Percentiles rank a stretch among this genome's conserved stretches.
Evolutionary conservation across 768 basidiomycete species (phyloP).

Genomic region (Rubroboletus satanas): DNA sequence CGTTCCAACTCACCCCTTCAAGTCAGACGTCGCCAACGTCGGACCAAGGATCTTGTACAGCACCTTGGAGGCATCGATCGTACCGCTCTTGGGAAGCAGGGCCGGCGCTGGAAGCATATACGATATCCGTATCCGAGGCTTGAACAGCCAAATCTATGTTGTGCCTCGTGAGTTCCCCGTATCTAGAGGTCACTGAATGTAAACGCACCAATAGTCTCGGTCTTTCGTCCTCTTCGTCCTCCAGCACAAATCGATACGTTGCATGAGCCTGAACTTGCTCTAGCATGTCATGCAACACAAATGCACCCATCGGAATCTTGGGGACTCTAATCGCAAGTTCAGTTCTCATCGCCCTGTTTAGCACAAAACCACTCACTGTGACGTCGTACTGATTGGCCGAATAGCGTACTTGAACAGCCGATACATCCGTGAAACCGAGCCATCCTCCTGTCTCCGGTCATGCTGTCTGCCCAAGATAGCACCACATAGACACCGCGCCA

Average conservation of each 20-base stretch:
- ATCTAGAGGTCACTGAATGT: not conserved
- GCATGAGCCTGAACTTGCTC: slow-evolving; percentile 92
- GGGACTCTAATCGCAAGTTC: slow-evolving; percentile 27
- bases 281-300: slow-evolving; percentile 85
- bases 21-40: slow-evolving; percentile 38
- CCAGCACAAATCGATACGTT: slow-evolving; percentile 84
- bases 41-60: slow-evolving; percentile 78
- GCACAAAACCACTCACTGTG: slow-evolving; percentile 49
- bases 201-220: slow-evolving; percentile 70
- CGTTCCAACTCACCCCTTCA: slow-evolving; percentile 19
- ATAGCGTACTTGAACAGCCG: slow-evolving; percentile 84
- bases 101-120: slow-evolving; percentile 58
- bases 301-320: slow-evolving; percentile 72
- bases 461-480: slow-evolving; percentile 72
- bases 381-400: slow-evolving; percentile 56
- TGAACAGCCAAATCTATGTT: slow-evolving; percentile 88
- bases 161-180: not conserved
- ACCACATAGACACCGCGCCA: slow-evolving; percentile 79
- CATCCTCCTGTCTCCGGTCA: slow-evolving; percentile 38
- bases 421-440: slow-evolving; percentile 43
- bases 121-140: slow-evolving; percentile 77
- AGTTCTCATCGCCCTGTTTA: not conserved
- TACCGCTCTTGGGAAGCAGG: slow-evolving; percentile 56
- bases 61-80: slow-evolving; percentile 74
- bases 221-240: slow-evolving; percentile 82